Evolutionary conservation across 2,329 filamentous ascomycete genomes (phyloP).

Genomic region (Aschersonia sp.): DNA sequence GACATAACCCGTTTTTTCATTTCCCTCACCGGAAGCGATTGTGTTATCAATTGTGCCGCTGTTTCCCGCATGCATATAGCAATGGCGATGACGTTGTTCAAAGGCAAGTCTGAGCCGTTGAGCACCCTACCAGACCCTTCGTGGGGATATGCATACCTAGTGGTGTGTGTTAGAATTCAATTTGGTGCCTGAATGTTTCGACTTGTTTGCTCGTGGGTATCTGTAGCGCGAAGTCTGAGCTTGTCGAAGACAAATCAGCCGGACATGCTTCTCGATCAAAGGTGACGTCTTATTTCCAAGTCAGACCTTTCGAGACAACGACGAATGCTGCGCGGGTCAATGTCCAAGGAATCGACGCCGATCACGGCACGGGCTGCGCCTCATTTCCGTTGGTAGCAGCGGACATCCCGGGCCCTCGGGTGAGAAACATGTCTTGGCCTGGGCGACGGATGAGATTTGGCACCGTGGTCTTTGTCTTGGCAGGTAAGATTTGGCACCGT

Average conservation of each 20-base stretch:
- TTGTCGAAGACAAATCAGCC: too few species aligned
- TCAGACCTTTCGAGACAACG: not conserved
- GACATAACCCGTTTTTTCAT: slow-evolving; percentile 26
- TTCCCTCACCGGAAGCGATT: not conserved
- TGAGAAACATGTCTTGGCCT: too few species aligned
- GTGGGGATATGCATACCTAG: too few species aligned
- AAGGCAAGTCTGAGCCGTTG: slow-evolving; percentile 1
- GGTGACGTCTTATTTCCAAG: not conserved
- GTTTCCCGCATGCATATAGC: not conserved
- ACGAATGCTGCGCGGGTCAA: not conserved
- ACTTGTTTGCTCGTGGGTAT: too few species aligned
- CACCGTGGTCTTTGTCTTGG: too few species aligned
- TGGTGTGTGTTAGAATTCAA: too few species aligned
- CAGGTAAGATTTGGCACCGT: not conserved
- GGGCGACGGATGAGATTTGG: too few species aligned
- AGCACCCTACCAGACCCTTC: too few species aligned
- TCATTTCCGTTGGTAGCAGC: not conserved
- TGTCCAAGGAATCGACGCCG: not conserved
- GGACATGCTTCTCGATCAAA: too few species aligned
- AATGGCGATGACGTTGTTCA: not conserved
- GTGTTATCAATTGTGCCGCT: not conserved
- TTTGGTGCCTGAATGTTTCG: too few species aligned
- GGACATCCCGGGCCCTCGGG: too few species aligned
- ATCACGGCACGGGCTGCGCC: not conserved
- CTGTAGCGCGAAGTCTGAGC: too few species aligned